Base-by-base conservation (phyloP, 306 rosid genomes). In the Acacia crassicarpa region DNA sequence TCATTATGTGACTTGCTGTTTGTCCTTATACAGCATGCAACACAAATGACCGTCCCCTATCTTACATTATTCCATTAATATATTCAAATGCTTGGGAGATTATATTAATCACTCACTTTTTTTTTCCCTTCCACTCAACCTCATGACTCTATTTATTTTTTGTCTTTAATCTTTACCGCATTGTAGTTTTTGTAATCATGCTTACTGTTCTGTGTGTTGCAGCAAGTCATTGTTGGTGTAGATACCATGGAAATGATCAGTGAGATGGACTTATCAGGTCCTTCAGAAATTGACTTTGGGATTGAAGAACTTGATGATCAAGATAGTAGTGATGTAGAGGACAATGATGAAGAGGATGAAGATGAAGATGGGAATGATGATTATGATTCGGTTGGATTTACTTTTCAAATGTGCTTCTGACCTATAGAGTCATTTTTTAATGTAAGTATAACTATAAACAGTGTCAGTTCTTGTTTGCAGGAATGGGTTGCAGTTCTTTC, bases 221-320 rank as follows among this genome's bases (percentile, higher is more conserved):
- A 95, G 99, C 99, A 95, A 95, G 93, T 91, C 67, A 90, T 95
- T 89, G 89, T 95, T 80, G 99, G 99, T 78, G 81, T 95, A 81
- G 95, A 93, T 84, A 79, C 99, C 74, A 88, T 73, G 92, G 97
- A 92, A 85, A 93, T 95, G 96, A 84, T 95, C 72, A 78, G 67
- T 8, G 99, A 92, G 77, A 87, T 95, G 96, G 97, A 91, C 73
- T 84, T 92, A 70, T 87, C 94, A 69, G 93, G 91, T 84, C 92
- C 93, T 78, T 77, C 96, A 35, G 99, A 92, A 89, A 87, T 93
- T 79, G 96, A 92, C 72, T 95, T 93, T 69, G 99, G 89, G 86
- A 86, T 89, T 43, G 97, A 93, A 78, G 98, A 92, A 87, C 82
- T 95, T 83, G 98, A 92, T 78, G 97, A 89, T 82, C 89, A 90